A percentile compares a stretch with the other conserved stretches of the same genome.
Evolutionary conservation across 1,284 basidiomycete species (phyloP).

Genomic region (Cutaneotrichosporon sp.): DNA sequence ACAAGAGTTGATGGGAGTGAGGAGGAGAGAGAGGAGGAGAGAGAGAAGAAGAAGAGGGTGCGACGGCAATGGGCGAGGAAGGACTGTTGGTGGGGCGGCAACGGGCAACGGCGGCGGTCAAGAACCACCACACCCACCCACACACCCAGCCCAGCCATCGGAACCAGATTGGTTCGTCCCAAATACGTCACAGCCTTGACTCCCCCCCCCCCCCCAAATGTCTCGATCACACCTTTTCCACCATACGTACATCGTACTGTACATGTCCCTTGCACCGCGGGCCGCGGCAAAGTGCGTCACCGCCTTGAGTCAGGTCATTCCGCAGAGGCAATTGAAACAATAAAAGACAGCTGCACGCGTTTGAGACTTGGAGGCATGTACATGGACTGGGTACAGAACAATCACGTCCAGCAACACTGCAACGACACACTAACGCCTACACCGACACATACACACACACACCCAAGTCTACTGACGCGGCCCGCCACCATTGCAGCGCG

Average conservation of each 20-base stretch:
- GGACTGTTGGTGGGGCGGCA: neutral
- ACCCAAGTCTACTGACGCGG: constrained; percentile 1
- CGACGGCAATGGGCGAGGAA: neutral
- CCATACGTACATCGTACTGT: too few relatives aligned
- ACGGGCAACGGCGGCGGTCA: too few relatives aligned
- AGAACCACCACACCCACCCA: neutral
- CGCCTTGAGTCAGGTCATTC: too few relatives aligned
- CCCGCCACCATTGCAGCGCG: constrained; percentile 6
- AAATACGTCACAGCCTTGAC: neutral
- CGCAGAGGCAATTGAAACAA: too few relatives aligned
- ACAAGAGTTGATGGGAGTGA: too few relatives aligned
- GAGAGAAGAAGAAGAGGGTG: neutral
- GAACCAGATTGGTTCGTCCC: neutral
- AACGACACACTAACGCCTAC: neutral
- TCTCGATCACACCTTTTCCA: too few relatives aligned
- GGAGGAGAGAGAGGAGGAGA: neutral
- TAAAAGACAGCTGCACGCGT: too few relatives aligned
- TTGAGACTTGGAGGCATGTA: neutral
- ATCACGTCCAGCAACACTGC: neutral
- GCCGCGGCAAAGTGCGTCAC: too few relatives aligned
- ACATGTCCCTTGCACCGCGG: too few relatives aligned
- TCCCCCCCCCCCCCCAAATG: too few relatives aligned
- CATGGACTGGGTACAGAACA: neutral
- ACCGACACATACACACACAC: neutral
- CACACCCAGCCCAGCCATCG: neutral